These are phyloP conservation scores for Arxiozyma slooffiae DNA, from an alignment of 1,139 yeast species.

Conservation along the genomic window DNA sequence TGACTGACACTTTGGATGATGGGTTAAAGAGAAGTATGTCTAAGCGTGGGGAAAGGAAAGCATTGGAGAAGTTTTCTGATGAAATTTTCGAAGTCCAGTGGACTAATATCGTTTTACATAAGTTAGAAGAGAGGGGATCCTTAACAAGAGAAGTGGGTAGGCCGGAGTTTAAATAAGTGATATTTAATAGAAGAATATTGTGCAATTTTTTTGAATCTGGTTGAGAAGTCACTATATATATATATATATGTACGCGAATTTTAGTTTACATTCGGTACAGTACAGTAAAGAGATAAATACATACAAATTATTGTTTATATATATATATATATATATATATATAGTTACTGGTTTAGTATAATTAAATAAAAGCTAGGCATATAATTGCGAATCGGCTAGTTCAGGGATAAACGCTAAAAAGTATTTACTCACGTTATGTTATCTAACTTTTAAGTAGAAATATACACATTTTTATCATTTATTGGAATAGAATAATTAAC, in stretches of 20 bases:
- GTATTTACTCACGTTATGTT: conserved; percentile 18
- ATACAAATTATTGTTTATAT: too few relatives aligned
- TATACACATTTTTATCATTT: conserved; percentile 5
- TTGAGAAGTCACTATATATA: too few relatives aligned
- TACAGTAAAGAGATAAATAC: too few relatives aligned
- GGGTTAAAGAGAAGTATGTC: conserved; percentile 27
- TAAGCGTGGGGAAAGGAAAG: conserved; percentile 41
- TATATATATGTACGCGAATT: too few relatives aligned
- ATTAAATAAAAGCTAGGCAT: conserved; percentile 14
- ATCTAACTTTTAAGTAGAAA: conserved; percentile 16
- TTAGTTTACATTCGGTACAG: too few relatives aligned
- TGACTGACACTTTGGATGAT: conserved; percentile 33
- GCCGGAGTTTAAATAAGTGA: background rate
- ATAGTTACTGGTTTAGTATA: too few relatives aligned
- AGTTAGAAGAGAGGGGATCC: conserved; percentile 15
- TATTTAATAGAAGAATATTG: too few relatives aligned
- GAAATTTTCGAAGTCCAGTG: conserved; percentile 51
- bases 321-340: too few relatives aligned
- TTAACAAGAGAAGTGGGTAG: too few relatives aligned
- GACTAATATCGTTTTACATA: conserved; percentile 37
- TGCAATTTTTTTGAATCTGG: too few relatives aligned
- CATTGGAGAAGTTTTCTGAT: conserved; percentile 58
- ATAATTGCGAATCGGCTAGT: conserved; percentile 15
- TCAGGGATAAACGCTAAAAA: conserved; percentile 21
- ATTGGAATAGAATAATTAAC: background rate